Base-by-base conservation (phyloP, 1,284 basidiomycete genomes). In the Termitomyces sp. region DNA sequence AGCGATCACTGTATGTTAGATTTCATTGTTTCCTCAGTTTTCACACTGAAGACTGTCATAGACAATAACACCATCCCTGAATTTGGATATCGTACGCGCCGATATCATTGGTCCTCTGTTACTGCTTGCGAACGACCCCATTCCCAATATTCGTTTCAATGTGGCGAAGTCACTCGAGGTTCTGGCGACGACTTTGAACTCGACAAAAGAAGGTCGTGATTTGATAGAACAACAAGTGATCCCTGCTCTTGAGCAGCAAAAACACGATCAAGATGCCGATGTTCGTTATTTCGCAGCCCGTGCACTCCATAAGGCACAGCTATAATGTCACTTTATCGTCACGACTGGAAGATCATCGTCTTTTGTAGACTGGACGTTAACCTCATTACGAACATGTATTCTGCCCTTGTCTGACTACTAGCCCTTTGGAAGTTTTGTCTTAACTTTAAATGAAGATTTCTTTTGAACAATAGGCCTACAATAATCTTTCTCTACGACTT, bases 91-190 rank as follows among this genome's bases (percentile, higher is more conserved):
- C 62, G 86, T 99, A 62, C 83, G 83, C 24, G 82, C 88, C 54
- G 91, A 92, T 50, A 90, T 99, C 61, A 84, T 98, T 61, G 87
- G 89, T 46, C 89, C 92, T 28, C 82, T 99, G 54, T 74, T 97
- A 54, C 81, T 87, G 58, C 84, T 99, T 53, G 89, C 92, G 19
- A 79, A 81, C 52, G 97, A 99, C 70, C 88, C 93, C 8, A 99
- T 99, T 67, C 97, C 97, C 55, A 99, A 99, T 74, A 99, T 99
- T 70, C 90, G 97, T 42, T 99, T 99, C 82, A 99, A 99, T 70
- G 94, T 98, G 33, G 92, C 95, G 44, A 98, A 98, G 72, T 89
- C 92, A 17, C 77, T 97, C 62, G 94, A 98, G 74, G 86, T 92
- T 26, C 78, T 98, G 52, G 90, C 91, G 0, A 75, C 75, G 17